Conservation (phyloP, 1,139 yeast species). For the Scheffersomyces quercinus region DNA sequence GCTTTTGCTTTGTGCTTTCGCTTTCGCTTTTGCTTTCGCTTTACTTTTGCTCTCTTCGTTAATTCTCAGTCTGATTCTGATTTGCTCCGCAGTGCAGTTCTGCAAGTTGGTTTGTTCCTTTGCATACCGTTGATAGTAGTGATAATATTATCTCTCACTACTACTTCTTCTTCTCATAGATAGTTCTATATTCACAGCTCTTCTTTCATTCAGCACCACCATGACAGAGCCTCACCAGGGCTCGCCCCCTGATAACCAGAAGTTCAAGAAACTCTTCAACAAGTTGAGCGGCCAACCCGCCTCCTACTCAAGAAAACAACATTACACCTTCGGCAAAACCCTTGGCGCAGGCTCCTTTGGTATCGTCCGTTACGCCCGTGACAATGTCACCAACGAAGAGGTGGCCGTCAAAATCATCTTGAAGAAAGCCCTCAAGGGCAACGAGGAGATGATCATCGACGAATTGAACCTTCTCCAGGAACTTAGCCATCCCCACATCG, state of each 20-base stretch:
- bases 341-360: conserved; percentile 94
- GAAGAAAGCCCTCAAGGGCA: conserved; percentile 78
- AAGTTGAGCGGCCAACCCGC: conserved; percentile 74
- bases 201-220: background rate
- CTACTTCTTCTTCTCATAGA: too few relatives aligned
- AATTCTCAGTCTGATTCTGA: too few relatives aligned
- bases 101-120: too few relatives aligned
- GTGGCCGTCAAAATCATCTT: conserved; percentile 86
- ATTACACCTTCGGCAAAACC: conserved; percentile 73
- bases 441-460: conserved; percentile 69
- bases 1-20: too few relatives aligned
- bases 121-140: too few relatives aligned
- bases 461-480: conserved; percentile 69
- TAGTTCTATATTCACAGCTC: too few relatives aligned
- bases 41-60: too few relatives aligned
- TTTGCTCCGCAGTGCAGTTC: too few relatives aligned
- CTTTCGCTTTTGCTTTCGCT: too few relatives aligned
- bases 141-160: too few relatives aligned
- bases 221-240: background rate
- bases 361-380: conserved; percentile 76
- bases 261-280: conserved; percentile 39
- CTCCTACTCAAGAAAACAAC: conserved; percentile 61
- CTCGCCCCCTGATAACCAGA: conserved; percentile 5
- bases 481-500: conserved; percentile 78
- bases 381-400: conserved; percentile 57